Evolutionary conservation across 2,329 filamentous ascomycete species (phyloP).

Genomic region (Tricladium varicosporioides): DNA sequence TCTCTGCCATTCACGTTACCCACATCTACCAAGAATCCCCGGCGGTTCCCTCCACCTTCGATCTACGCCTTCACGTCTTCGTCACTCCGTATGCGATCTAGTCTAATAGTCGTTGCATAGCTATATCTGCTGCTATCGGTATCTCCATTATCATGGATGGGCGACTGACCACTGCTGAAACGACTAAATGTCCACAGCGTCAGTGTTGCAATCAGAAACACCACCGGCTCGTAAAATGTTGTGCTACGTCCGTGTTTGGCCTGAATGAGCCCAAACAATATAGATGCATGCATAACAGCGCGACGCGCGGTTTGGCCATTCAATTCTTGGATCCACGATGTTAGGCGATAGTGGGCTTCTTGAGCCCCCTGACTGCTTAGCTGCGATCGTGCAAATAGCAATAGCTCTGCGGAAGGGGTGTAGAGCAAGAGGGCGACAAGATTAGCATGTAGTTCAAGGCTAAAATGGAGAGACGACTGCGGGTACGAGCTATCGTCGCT

Average conservation of each 20-base stretch:
- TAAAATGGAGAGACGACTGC: background rate
- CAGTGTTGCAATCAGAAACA: background rate
- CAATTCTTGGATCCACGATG: background rate
- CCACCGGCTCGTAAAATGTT: background rate
- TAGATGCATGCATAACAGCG: background rate
- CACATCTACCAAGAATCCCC: background rate
- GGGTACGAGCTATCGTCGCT: background rate
- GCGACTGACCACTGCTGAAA: background rate
- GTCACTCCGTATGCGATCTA: background rate
- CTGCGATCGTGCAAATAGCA: background rate
- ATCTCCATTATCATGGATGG: background rate
- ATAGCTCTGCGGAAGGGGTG: background rate
- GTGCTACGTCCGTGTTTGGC: background rate
- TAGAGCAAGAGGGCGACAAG: background rate
- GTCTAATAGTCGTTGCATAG: background rate
- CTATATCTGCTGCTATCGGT: background rate
- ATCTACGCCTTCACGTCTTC: background rate
- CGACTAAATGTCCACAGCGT: background rate
- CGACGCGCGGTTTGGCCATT: background rate
- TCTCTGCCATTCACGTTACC: background rate
- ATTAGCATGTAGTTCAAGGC: background rate
- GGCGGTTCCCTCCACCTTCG: background rate
- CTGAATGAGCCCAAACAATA: background rate
- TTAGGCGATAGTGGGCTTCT: background rate
- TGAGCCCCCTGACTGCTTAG: background rate